Conservation (phyloP, 1,139 yeast genomes). For the Lodderomyces beijingensis region DNA sequence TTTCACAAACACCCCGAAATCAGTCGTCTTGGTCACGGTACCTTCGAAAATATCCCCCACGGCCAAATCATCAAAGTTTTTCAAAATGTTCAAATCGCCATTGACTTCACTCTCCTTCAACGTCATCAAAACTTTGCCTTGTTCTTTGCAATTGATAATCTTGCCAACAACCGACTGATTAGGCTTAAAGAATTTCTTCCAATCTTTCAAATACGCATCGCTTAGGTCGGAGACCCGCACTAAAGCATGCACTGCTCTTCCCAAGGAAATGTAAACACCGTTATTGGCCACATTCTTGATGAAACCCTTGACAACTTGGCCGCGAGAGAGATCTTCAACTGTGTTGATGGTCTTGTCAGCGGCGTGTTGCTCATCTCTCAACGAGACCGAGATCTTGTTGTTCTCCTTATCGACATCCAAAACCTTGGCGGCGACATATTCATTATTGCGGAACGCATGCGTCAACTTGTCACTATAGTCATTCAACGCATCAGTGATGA, state of each 20-base stretch:
- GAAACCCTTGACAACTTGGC: conserved; percentile 74
- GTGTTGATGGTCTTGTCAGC: conserved; percentile 50
- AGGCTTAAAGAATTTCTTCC: conserved; percentile 73
- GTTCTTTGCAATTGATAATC: conserved; percentile 58
- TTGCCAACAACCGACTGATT: conserved; percentile 78
- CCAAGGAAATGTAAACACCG: conserved; percentile 78
- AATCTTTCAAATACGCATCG: conserved; percentile 76
- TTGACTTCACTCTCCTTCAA: conserved; percentile 77
- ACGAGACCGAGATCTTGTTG: conserved; percentile 58
- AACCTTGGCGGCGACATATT: conserved; percentile 60
- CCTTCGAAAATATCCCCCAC: conserved; percentile 78
- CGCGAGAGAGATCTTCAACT: conserved; percentile 56
- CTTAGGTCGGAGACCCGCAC: conserved; percentile 80
- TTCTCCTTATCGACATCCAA: conserved; percentile 51
- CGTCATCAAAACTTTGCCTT: conserved; percentile 68
- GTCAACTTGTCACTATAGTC: conserved; percentile 57
- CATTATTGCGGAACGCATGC: conserved; percentile 51
- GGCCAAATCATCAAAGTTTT: conserved; percentile 59
- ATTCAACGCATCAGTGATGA: conserved; percentile 73
- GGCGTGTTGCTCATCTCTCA: conserved; percentile 48
- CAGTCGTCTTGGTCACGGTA: conserved; percentile 71
- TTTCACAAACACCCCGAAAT: conserved; percentile 86
- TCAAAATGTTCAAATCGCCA: conserved; percentile 57
- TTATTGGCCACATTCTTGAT: conserved; percentile 69
- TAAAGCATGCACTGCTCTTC: conserved; percentile 70